Percentiles rank a stretch among this genome's conserved stretches.
These are phyloP conservation scores for Coemansia guatemalensis DNA, from an alignment of 192 early-diverging fungal species.

Conservation along the genomic window DNA sequence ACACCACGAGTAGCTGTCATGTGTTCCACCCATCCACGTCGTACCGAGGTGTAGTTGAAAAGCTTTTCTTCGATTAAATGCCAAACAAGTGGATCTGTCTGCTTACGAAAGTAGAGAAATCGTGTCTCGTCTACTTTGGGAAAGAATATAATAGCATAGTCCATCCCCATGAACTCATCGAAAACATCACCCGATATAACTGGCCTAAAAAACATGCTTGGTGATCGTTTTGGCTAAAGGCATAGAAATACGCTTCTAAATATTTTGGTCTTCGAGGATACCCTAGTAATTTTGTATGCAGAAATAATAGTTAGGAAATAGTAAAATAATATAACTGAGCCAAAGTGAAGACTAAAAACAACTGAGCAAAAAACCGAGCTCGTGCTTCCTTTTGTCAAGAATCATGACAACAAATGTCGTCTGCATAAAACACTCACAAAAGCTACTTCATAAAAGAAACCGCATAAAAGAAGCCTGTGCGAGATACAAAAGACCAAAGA, in stretches of 20 bases:
- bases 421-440: no score
- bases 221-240: neutral
- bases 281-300: no score
- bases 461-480: no score
- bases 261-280: no score
- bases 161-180: constrained; percentile 10
- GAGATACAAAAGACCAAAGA: no score
- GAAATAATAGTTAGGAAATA: no score
- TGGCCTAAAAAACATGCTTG: constrained; percentile 8
- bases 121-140: neutral
- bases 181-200: constrained; percentile 14
- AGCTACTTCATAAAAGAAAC: no score
- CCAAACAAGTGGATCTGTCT: neutral
- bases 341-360: no score
- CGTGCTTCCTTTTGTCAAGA: no score
- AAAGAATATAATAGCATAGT: constrained; percentile 22
- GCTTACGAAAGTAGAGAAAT: constrained; percentile 15
- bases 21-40: constrained; percentile 6
- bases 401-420: no score
- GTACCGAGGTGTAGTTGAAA: constrained; percentile 10
- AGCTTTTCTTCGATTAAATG: constrained; percentile 3
- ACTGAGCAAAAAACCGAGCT: no score
- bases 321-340: no score
- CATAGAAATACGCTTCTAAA: neutral
- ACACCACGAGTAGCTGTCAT: constrained; percentile 8